A percentile compares a stretch with the other conserved stretches of the same genome.
Conservation (phyloP, 164 flowering plant species). For the Cinnamomum chago region DNA sequence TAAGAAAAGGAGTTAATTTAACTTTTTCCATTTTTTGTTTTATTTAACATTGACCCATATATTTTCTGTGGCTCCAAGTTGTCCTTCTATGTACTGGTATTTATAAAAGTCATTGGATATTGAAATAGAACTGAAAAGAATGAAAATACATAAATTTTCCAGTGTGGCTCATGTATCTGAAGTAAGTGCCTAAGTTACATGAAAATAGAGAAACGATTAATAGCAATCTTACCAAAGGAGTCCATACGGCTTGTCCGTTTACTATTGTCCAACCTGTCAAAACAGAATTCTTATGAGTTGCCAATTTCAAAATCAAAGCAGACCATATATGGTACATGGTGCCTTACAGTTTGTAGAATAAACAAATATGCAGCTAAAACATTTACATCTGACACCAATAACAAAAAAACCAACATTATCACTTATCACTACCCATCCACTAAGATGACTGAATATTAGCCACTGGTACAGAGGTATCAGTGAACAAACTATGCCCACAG, state of each 20-base stretch:
- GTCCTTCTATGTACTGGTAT: too few relatives aligned
- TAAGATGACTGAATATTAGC: not conserved
- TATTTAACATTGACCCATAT: too few relatives aligned
- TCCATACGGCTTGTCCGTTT: slow-evolving; percentile 22
- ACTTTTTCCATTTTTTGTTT: too few relatives aligned
- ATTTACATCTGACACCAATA: not conserved
- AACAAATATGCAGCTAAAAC: not conserved
- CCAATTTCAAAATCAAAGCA: not conserved
- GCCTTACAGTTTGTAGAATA: not conserved
- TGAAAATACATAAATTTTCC: not conserved
- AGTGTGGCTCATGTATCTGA: not conserved
- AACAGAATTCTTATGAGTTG: not conserved
- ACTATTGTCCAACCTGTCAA: slow-evolving; percentile 45
- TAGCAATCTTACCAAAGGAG: slow-evolving; percentile 23
- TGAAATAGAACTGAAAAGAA: not conserved
- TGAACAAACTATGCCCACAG: too few relatives aligned
- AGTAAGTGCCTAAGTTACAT: not conserved
- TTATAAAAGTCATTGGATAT: too few relatives aligned
- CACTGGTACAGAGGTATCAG: not conserved
- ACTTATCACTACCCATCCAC: not conserved
- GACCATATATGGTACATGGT: not conserved
- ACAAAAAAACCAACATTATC: not conserved
- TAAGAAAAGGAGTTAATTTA: not conserved
- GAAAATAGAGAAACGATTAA: not conserved
- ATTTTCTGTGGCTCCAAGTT: too few relatives aligned